phyloP scores from a whole-genome alignment of 495 filamentous ascomycete genomes.

The Thermochaetoides thermophila region DNA sequence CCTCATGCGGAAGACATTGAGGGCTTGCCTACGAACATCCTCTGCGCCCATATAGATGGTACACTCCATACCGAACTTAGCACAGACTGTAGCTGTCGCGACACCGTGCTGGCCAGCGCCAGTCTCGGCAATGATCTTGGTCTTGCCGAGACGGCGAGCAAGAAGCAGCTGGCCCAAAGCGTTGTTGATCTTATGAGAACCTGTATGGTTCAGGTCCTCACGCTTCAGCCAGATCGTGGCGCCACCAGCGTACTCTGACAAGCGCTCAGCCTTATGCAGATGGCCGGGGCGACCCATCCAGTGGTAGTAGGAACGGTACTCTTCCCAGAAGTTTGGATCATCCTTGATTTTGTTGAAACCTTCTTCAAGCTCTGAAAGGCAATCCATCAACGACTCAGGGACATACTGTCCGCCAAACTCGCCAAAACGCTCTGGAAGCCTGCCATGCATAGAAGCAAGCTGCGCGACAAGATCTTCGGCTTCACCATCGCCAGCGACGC shows the following conservation, averaged over 20 bases:
- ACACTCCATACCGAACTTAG: conserved; percentile 91
- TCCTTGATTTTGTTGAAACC: conserved; percentile 80
- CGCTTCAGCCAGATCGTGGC: conserved; percentile 93
- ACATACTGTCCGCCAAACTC: conserved; percentile 99
- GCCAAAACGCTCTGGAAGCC: conserved; percentile 73
- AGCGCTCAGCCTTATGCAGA: conserved; percentile 70
- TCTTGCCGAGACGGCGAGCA: conserved; percentile 73
- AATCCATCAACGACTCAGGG: conserved; percentile 95
- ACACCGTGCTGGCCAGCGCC: conserved; percentile 96
- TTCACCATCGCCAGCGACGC: conserved; percentile 22
- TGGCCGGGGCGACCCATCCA: conserved; percentile 95
- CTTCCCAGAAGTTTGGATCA: conserved; percentile 90
- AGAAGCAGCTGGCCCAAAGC: conserved; percentile 80
- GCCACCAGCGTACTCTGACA: conserved; percentile 78
- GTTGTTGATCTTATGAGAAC: conserved; percentile 95
- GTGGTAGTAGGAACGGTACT: conserved; percentile 89
- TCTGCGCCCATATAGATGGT: conserved; percentile 94
- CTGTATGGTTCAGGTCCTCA: conserved; percentile 81
- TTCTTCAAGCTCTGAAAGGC: conserved; percentile 72
- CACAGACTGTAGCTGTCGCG: conserved; percentile 87
- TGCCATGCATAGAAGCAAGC: conserved; percentile 32
- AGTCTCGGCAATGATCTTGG: conserved; percentile 86
- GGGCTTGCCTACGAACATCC: conserved; percentile 80
- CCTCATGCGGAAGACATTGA: conserved; percentile 95
- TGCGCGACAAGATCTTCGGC: conserved; percentile 31